Base-by-base conservation (phyloP, 768 basidiomycete genomes). In the Auricularia sp. region DNA sequence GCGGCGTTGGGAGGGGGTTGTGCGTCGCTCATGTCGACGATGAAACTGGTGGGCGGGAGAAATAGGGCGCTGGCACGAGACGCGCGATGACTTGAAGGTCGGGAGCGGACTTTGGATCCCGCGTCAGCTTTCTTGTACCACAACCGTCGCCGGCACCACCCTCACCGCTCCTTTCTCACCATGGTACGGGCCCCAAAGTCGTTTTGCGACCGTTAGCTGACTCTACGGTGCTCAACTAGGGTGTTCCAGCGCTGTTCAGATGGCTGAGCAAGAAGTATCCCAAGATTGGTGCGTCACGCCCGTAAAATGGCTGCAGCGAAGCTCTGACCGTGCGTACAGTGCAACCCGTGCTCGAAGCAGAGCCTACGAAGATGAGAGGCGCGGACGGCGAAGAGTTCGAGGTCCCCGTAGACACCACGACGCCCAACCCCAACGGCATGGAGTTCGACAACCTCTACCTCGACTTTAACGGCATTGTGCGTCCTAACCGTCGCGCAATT, bases 191-290 rank as follows among this genome's bases (percentile, higher is more conserved):
- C 47, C 47, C 5, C 47, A 51, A 10, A 2, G 8, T 42, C 39
- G 39, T 7, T 18, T 0, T 51, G 47, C 47, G 8, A 18, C 18
- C 11, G 11, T 14, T 51, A 21, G 6, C 21, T 18, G 21, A 13
- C 14, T 51, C 11, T 13, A 18, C 21, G 6, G 0, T 0, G 18
- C 16, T 51, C 11, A 13, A 21, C 47, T 69, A 96, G 95, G 95
- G 95, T 86, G 95, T 98, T 67, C 95, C 95, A 66, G 96, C 96
- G 59, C 83, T 98, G 68, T 98, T 98, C 79, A 87, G 96, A 73
- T 99, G 96, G 95, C 82, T 98, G 66, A 97, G 94, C 75, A 95
- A 90, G 81, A 98, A 98, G 77, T 99, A 99, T 75, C 94, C 96
- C 62, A 98, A 93, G 82, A 98, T 96, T 71, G 87, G 94, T 91